Evolutionary conservation across 176 grass and related monocot species (phyloP).

Genomic region (Phragmites australis): DNA sequence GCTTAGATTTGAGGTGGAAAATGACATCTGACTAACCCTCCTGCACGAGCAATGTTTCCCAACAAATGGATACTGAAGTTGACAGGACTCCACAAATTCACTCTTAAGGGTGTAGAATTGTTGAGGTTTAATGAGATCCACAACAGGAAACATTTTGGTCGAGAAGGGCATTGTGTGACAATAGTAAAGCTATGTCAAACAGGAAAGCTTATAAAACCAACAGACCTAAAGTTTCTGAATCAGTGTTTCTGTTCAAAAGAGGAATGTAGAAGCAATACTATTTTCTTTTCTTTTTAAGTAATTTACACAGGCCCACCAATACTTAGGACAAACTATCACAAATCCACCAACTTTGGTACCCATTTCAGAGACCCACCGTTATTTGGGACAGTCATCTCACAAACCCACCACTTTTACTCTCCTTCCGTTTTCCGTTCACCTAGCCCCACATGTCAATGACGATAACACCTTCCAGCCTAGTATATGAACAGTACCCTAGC

Average conservation of each 20-base stretch:
- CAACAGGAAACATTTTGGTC: slow-evolving; percentile 4
- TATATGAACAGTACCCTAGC: too few relatives aligned
- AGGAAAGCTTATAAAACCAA: neutral
- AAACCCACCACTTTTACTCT: too few relatives aligned
- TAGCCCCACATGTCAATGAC: too few relatives aligned
- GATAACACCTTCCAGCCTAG: too few relatives aligned
- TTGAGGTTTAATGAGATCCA: slow-evolving; percentile 25
- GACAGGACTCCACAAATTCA: slow-evolving; percentile 26
- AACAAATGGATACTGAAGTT: slow-evolving; percentile 30
- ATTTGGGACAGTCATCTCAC: too few relatives aligned
- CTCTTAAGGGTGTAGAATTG: slow-evolving; percentile 6
- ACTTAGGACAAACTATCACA: too few relatives aligned
- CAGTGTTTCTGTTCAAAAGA: neutral
- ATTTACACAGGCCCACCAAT: too few relatives aligned
- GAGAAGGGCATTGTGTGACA: neutral
- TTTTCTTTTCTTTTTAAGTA: slow-evolving; percentile 19
- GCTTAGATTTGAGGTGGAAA: slow-evolving; percentile 44
- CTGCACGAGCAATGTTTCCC: slow-evolving; percentile 36
- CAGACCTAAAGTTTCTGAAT: neutral
- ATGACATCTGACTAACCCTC: slow-evolving; percentile 32
- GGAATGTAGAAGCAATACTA: neutral
- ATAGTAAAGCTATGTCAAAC: slow-evolving; percentile 7
- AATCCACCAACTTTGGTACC: too few relatives aligned
- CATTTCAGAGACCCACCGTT: too few relatives aligned
- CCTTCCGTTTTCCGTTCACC: too few relatives aligned